Conservation (phyloP, 805 yeast species). For the Metschnikowia noctiluminum region DNA sequence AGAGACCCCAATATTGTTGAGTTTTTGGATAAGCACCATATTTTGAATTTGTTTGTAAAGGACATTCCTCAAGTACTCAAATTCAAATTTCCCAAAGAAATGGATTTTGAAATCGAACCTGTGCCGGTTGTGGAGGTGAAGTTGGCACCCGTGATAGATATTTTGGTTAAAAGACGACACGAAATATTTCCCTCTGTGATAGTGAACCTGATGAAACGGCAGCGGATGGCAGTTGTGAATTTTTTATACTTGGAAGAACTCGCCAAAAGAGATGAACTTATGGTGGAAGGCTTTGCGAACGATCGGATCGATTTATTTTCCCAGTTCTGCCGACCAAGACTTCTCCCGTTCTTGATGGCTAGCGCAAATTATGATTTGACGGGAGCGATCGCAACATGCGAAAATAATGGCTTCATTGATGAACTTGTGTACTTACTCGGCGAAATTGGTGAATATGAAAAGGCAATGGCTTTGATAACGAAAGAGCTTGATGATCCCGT, state of each 20-base stretch:
- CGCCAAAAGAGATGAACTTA: constrained; percentile 51
- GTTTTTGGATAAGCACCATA: constrained; percentile 59
- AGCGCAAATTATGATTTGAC: constrained; percentile 66
- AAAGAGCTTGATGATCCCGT: constrained; percentile 75
- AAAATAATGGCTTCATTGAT: constrained; percentile 47
- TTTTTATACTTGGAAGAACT: constrained; percentile 65
- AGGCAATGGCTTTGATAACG: constrained; percentile 74
- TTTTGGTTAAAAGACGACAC: constrained; percentile 62
- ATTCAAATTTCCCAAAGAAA: constrained; percentile 33
- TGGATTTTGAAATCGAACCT: constrained; percentile 40
- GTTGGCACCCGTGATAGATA: constrained; percentile 44
- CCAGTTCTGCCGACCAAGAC: constrained; percentile 49
- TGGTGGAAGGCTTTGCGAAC: constrained; percentile 59
- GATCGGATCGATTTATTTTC: constrained; percentile 64
- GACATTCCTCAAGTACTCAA: constrained; percentile 51
- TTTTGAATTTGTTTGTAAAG: constrained; percentile 48
- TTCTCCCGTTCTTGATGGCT: constrained; percentile 59
- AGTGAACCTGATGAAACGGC: constrained; percentile 42
- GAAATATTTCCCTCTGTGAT: constrained; percentile 58
- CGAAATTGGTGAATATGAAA: constrained; percentile 71
- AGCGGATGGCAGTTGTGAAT: constrained; percentile 47
- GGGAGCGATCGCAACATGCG: constrained; percentile 65
- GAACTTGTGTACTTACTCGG: constrained; percentile 84
- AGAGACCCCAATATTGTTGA: constrained; percentile 53
- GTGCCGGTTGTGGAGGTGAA: constrained; percentile 37